These are phyloP conservation scores for Tetrapisispora namnaoensis DNA, from an alignment of 805 yeast genomes.

Conservation along the genomic window DNA sequence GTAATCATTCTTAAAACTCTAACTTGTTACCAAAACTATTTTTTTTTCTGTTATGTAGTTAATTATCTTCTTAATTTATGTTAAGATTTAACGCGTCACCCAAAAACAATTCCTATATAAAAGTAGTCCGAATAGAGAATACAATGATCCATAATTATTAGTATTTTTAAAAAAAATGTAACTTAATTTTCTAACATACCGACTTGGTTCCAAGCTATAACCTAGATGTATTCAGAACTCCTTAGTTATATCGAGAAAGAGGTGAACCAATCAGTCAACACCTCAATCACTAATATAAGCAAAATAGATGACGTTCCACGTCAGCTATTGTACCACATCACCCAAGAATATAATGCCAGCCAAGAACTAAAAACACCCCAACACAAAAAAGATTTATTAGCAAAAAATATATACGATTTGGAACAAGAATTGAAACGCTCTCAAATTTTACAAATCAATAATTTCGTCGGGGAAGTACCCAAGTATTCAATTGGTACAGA, in stretches of 20 bases:
- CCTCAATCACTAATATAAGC: slow-evolving; percentile 1
- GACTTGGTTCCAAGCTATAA: no score
- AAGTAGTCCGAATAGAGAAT: not conserved
- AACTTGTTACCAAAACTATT: no score
- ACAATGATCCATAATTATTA: not conserved
- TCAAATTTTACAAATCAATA: slow-evolving; percentile 12
- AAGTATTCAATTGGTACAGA: slow-evolving; percentile 17
- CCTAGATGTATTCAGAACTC: not conserved
- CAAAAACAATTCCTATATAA: not conserved
- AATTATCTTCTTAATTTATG: not conserved
- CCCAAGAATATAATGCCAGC: slow-evolving; percentile 2
- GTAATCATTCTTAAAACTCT: no score
- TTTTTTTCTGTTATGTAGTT: no score
- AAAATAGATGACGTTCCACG: slow-evolving; percentile 8
- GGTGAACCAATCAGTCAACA: not conserved
- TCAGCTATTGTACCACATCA: slow-evolving; percentile 5
- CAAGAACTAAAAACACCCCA: slow-evolving; percentile 1
- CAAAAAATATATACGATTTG: slow-evolving; percentile 11
- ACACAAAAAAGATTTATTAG: slow-evolving; percentile 12
- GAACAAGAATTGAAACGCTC: slow-evolving; percentile 11
- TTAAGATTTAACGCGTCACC: not conserved
- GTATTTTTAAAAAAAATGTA: not conserved
- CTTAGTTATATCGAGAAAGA: not conserved
- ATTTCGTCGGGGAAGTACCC: slow-evolving; percentile 22
- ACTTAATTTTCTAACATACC: no score